phyloP scores from a whole-genome alignment of 2,329 filamentous ascomycete genomes.

The Fusarium sp. region DNA sequence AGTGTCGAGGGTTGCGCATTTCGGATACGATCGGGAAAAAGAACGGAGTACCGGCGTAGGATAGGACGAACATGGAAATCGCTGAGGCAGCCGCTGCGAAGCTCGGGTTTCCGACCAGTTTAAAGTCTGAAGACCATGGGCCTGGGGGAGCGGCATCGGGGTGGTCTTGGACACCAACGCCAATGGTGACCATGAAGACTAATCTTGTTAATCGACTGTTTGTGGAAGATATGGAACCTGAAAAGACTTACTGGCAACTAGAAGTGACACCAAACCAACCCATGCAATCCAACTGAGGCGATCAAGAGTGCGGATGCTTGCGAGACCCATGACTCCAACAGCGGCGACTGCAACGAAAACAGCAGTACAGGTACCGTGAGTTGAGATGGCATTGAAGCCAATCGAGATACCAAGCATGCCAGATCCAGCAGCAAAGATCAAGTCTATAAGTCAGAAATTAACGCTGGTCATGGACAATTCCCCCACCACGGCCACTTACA shows the following conservation, averaged over 20 bases:
- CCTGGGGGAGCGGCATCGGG: constrained; percentile 38
- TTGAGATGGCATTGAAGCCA: neutral
- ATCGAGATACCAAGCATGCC: neutral
- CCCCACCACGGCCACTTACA: neutral
- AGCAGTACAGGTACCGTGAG: neutral
- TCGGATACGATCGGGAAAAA: constrained; percentile 49
- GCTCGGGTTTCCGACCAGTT: constrained; percentile 42
- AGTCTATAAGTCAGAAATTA: neutral
- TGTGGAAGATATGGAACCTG: neutral
- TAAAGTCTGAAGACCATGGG: constrained; percentile 43
- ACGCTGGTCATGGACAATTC: too few relatives aligned
- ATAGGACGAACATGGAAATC: constrained; percentile 48
- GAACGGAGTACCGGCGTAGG: constrained; percentile 50
- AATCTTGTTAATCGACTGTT: neutral
- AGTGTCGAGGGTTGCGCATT: constrained; percentile 46
- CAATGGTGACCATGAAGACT: constrained; percentile 43
- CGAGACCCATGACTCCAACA: neutral
- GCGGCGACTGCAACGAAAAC: neutral
- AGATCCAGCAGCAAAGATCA: neutral
- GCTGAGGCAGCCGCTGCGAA: constrained; percentile 46
- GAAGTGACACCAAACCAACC: constrained; percentile 43
- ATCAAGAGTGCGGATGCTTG: constrained; percentile 41
- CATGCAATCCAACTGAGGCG: constrained; percentile 47
- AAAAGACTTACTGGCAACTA: constrained; percentile 33
- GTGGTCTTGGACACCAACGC: constrained; percentile 44